Conservation (phyloP, 2,329 filamentous ascomycete species). For the Macrophomina tecta region DNA sequence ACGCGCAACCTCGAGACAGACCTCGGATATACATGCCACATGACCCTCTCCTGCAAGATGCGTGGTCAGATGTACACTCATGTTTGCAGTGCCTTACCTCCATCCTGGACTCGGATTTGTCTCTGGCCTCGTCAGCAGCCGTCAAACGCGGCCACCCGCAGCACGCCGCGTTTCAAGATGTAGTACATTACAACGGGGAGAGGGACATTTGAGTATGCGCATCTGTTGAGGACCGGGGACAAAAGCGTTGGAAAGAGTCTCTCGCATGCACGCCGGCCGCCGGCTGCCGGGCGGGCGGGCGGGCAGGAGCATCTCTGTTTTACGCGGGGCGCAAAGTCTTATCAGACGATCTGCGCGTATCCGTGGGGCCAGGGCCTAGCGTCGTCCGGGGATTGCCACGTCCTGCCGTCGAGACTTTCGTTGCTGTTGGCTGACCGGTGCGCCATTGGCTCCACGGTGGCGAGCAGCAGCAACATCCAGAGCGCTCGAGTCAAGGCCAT, state of each 20-base stretch:
- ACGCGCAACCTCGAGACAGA: background rate
- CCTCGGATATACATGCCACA: background rate
- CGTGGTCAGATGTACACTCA: background rate
- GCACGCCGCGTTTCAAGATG: background rate
- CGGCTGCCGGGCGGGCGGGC: conserved; percentile 10
- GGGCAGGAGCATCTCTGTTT: conserved; percentile 10
- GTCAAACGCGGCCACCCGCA: background rate
- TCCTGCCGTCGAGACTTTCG: conserved; percentile 13
- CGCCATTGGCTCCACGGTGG: conserved; percentile 12
- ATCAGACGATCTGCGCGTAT: conserved; percentile 24
- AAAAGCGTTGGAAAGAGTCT: conserved; percentile 10
- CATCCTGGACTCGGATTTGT: background rate
- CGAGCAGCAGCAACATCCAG: background rate
- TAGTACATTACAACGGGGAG: conserved; percentile 6
- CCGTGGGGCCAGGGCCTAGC: conserved; percentile 21
- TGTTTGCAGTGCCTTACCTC: background rate
- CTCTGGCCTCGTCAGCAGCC: background rate
- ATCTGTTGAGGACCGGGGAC: conserved; percentile 11
- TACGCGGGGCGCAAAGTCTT: conserved; percentile 10
- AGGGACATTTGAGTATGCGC: background rate
- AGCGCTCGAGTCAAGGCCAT: conserved; percentile 8
- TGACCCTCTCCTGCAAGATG: background rate
- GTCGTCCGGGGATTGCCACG: conserved; percentile 3
- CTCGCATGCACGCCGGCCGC: conserved; percentile 9
- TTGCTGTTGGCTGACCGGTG: conserved; percentile 2